Evolutionary conservation across 208 protist genomes (phyloP).

Genomic region (Trypanosoma cruzi): DNA sequence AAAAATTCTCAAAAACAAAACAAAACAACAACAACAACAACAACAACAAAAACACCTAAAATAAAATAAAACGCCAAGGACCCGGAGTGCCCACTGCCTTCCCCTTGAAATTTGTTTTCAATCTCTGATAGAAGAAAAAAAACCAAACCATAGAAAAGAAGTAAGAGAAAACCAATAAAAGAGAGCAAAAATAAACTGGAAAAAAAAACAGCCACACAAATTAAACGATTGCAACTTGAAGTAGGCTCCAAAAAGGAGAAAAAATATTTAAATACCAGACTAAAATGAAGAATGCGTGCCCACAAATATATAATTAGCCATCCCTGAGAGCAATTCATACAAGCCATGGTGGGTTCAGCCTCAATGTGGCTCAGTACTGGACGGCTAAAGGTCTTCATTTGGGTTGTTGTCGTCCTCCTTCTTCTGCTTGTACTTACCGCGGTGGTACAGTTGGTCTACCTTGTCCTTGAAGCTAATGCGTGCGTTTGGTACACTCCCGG

Average conservation of each 20-base stretch:
- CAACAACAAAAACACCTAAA: no score
- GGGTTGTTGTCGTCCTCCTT: constrained; percentile 28
- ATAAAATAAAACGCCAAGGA: not conserved
- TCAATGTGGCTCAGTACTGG: no score
- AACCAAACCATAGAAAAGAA: constrained; percentile 1
- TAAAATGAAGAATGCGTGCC: not conserved
- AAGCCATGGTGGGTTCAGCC: not conserved
- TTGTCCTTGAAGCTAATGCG: constrained; percentile 45
- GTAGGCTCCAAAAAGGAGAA: not conserved
- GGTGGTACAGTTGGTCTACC: constrained; percentile 58
- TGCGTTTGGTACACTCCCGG: constrained; percentile 36
- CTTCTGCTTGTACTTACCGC: constrained; percentile 69
- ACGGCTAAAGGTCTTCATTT: constrained; percentile 53
- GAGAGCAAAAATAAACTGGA: not conserved
- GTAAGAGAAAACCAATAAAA: not conserved
- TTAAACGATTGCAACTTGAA: not conserved
- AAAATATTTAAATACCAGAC: not conserved
- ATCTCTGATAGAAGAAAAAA: not conserved
- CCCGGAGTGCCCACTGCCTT: not conserved
- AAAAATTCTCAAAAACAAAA: not conserved
- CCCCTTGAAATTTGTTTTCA: not conserved
- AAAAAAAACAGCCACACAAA: constrained; percentile 5
- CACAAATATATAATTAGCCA: not conserved
- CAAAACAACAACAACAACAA: constrained; percentile 20
- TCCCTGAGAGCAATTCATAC: not conserved